Evolutionary conservation across 78 protist species (phyloP).

Genomic region (Abeoforma whisleri): DNA sequence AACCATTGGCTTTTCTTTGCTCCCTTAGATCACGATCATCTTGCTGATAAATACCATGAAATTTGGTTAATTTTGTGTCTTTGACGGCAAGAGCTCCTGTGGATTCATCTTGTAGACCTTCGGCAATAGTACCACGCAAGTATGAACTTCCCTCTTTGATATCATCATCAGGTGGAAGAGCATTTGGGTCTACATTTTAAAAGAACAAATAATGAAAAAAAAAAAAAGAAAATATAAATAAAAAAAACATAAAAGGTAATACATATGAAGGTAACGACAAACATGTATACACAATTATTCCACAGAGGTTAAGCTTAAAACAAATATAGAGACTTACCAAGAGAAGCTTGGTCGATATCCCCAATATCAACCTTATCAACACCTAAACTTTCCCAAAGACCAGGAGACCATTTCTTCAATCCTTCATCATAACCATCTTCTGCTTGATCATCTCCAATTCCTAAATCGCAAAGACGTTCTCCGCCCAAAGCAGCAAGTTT

Average conservation of each 20-base stretch:
- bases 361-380: background rate
- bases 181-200: background rate
- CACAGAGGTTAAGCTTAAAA: too few species aligned
- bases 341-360: too few species aligned
- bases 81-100: slow-evolving; percentile 39
- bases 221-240: background rate
- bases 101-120: slow-evolving; percentile 27
- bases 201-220: background rate
- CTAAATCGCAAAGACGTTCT: background rate
- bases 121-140: slow-evolving; percentile 43
- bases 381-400: background rate
- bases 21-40: slow-evolving; percentile 56
- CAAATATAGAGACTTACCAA: too few species aligned
- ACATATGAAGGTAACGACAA: too few species aligned
- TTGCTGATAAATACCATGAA: slow-evolving; percentile 59
- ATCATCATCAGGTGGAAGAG: slow-evolving; percentile 33
- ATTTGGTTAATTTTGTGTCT: slow-evolving; percentile 50
- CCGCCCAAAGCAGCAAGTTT: slow-evolving; percentile 33
- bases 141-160: slow-evolving; percentile 32
- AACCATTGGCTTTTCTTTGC: background rate
- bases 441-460: slow-evolving; percentile 51
- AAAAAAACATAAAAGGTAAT: background rate
- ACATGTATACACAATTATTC: background rate
- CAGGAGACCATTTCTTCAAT: slow-evolving; percentile 35
- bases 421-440: slow-evolving; percentile 27